These are phyloP conservation scores for Exophiala viscosa DNA, from an alignment of 2,329 filamentous ascomycete species.

Conservation along the genomic window DNA sequence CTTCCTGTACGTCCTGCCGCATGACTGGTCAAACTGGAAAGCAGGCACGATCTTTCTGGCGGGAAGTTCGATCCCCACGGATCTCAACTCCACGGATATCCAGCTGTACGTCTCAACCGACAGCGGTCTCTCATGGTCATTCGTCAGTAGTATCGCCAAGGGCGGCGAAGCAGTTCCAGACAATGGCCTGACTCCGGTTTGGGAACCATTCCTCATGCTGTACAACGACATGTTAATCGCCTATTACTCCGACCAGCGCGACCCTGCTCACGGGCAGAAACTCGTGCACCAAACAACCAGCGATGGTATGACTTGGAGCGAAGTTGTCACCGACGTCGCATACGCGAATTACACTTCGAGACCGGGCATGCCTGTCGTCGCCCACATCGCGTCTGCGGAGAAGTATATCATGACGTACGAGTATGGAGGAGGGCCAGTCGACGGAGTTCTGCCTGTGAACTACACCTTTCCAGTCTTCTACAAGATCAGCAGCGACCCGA, in stretches of 20 bases:
- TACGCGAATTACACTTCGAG: slow-evolving; percentile 61
- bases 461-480: slow-evolving; percentile 53
- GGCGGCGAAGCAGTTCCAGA: slow-evolving; percentile 61
- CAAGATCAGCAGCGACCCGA: slow-evolving; percentile 47
- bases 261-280: slow-evolving; percentile 64
- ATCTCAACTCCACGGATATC: slow-evolving; percentile 63
- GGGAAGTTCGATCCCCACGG: slow-evolving; percentile 51
- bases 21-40: slow-evolving; percentile 54
- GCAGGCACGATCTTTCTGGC: slow-evolving; percentile 62
- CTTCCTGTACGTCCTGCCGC: slow-evolving; percentile 61
- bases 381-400: slow-evolving; percentile 53
- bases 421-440: slow-evolving; percentile 48
- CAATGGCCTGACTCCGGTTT: slow-evolving; percentile 66
- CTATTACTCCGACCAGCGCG: slow-evolving; percentile 71
- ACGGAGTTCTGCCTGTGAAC: slow-evolving; percentile 25
- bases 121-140: slow-evolving; percentile 61
- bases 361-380: slow-evolving; percentile 65
- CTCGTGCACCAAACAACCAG: slow-evolving; percentile 61
- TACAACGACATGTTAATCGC: slow-evolving; percentile 58
- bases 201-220: slow-evolving; percentile 66
- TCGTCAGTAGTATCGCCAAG: slow-evolving; percentile 61
- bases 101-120: slow-evolving; percentile 66
- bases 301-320: slow-evolving; percentile 59
- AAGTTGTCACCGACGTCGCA: slow-evolving; percentile 59
- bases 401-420: slow-evolving; percentile 65